Percentiles rank a stretch among this genome's conserved stretches.
Evolutionary conservation across 768 basidiomycete genomes (phyloP).

Genomic region (Mycena venus): DNA sequence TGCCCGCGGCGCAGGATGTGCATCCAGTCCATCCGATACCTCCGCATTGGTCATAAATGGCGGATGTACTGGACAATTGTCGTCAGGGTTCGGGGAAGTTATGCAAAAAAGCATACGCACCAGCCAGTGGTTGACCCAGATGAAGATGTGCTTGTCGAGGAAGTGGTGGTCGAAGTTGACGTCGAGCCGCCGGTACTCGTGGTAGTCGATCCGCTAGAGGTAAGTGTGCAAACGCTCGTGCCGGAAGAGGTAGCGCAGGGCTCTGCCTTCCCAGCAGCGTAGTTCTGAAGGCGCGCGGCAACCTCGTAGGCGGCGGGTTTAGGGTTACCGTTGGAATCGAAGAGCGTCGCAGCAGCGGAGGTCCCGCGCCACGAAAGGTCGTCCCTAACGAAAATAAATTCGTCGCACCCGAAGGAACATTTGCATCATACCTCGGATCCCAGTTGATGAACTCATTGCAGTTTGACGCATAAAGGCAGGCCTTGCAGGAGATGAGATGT

Average conservation of each 20-base stretch:
- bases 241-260: slow-evolving; percentile 24
- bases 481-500: not conserved
- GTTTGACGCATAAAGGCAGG: slow-evolving; percentile 29
- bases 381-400: slow-evolving; percentile 6
- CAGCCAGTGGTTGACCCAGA: slow-evolving; percentile 4
- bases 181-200: not conserved
- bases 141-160: not conserved
- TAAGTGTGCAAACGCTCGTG: slow-evolving; percentile 23
- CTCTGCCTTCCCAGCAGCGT: slow-evolving; percentile 18
- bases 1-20: not conserved
- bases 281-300: slow-evolving; percentile 27
- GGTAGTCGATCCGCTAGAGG: not conserved
- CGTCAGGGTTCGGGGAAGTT: too few relatives aligned
- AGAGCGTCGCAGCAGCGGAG: slow-evolving; percentile 30
- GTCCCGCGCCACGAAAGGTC: slow-evolving; percentile 32
- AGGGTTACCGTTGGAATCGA: slow-evolving; percentile 26
- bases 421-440: slow-evolving; percentile 16
- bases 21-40: slow-evolving; percentile 16
- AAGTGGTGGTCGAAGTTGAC: not conserved
- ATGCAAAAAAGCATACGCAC: not conserved
- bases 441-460: slow-evolving; percentile 32
- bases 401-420: not conserved
- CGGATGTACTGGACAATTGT: not conserved
- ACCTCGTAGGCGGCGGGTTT: slow-evolving; percentile 32
- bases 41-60: slow-evolving; percentile 4